Evolutionary conservation across 441 rosid genomes (phyloP).

Genomic region (Gossypium schwendimanii): DNA sequence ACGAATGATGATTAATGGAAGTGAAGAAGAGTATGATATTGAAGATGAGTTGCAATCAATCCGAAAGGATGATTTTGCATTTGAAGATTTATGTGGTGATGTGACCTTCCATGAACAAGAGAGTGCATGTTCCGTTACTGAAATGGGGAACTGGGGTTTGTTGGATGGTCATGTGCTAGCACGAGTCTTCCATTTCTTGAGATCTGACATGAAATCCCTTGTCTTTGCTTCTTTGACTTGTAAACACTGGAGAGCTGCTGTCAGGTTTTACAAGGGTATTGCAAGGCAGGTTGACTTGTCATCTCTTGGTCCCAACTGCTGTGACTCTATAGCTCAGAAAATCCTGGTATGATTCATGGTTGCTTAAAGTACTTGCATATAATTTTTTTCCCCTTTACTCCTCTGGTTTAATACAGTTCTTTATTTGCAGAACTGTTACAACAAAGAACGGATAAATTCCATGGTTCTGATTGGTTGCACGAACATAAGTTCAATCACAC

Average conservation of each 20-base stretch:
- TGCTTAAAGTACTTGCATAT: neutral
- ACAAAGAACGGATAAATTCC: slow-evolving; percentile 64
- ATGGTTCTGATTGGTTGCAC: slow-evolving; percentile 78
- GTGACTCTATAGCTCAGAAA: slow-evolving; percentile 52
- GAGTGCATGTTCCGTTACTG: slow-evolving; percentile 31
- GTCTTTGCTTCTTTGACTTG: slow-evolving; percentile 80
- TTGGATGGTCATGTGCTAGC: slow-evolving; percentile 74
- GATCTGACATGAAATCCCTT: slow-evolving; percentile 73
- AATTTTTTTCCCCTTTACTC: slow-evolving; percentile 1
- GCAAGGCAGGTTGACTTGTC: slow-evolving; percentile 77
- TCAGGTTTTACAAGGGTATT: slow-evolving; percentile 64
- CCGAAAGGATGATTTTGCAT: slow-evolving; percentile 47
- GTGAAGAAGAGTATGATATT: slow-evolving; percentile 53
- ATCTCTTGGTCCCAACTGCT: slow-evolving; percentile 66
- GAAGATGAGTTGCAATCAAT: slow-evolving; percentile 43
- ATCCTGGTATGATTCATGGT: slow-evolving; percentile 53
- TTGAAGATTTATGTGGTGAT: slow-evolving; percentile 79
- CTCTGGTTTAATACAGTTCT: slow-evolving; percentile 22
- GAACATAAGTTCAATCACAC: slow-evolving; percentile 51
- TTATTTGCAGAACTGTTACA: slow-evolving; percentile 74
- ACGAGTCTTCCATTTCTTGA: slow-evolving; percentile 79
- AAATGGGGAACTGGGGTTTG: slow-evolving; percentile 67
- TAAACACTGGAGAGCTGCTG: slow-evolving; percentile 89
- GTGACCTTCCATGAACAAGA: slow-evolving; percentile 44
- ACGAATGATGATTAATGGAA: slow-evolving; percentile 58